Conservation (phyloP, 2,329 filamentous ascomycete species). For the Xylaria polymorpha region DNA sequence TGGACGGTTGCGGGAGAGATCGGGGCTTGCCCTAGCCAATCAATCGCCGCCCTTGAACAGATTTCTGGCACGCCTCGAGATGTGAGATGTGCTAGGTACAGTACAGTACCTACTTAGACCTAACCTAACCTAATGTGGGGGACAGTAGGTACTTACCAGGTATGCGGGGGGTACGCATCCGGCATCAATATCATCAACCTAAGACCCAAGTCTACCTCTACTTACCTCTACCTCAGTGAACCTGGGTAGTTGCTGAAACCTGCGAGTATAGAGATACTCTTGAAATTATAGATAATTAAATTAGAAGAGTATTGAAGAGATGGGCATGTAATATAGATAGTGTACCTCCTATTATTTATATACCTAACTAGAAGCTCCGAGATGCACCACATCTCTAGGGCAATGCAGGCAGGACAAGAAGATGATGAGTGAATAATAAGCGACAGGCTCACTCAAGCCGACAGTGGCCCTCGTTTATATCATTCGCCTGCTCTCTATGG, state of each 20-base stretch:
- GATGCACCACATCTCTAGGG: background rate
- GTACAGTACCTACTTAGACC: too few species aligned
- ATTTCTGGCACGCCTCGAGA: slow-evolving; percentile 9
- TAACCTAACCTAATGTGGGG: slow-evolving; percentile 14
- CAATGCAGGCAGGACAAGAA: background rate
- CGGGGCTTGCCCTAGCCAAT: slow-evolving; percentile 29
- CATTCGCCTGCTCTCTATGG: background rate
- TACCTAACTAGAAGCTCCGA: background rate
- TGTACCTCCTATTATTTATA: too few species aligned
- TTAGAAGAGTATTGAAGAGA: too few species aligned
- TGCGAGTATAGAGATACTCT: too few species aligned
- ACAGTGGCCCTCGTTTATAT: background rate
- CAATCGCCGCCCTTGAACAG: slow-evolving; percentile 7
- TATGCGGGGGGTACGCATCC: slow-evolving; percentile 12
- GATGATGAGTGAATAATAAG: background rate
- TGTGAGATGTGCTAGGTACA: too few species aligned
- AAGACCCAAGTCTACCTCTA: background rate
- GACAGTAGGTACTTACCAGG: background rate
- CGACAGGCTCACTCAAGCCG: background rate
- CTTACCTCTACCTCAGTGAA: background rate
- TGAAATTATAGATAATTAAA: too few species aligned
- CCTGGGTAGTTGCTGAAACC: too few species aligned
- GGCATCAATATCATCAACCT: slow-evolving; percentile 1
- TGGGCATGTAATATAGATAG: too few species aligned
- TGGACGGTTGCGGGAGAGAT: slow-evolving; percentile 34